Conservation (phyloP, 306 rosid species). For the Cicer judaicum region DNA sequence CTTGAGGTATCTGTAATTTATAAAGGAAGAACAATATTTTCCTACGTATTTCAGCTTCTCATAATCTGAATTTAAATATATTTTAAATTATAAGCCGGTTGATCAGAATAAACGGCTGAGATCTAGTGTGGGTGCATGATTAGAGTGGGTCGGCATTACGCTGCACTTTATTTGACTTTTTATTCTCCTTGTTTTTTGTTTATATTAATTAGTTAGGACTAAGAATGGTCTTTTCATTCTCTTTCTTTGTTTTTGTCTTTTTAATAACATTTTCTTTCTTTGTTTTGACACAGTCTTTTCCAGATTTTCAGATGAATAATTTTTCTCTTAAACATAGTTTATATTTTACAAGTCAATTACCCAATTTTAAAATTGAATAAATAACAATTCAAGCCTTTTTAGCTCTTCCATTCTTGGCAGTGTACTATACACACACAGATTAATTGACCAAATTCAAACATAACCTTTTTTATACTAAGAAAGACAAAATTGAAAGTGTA, state of each 20-base stretch:
- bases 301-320: not conserved
- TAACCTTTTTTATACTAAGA: not conserved
- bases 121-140: not conserved
- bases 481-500: not conserved
- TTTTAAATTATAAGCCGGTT: no score
- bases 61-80: no score
- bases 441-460: slow-evolving; percentile 26
- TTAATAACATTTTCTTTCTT: no score
- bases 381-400: not conserved
- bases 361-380: not conserved
- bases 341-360: slow-evolving; percentile 13
- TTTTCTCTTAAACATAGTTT: not conserved
- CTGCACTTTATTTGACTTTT: slow-evolving; percentile 25
- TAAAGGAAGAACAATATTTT: no score
- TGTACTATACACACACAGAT: not conserved
- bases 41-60: no score
- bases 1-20: no score
- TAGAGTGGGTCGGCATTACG: not conserved
- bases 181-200: not conserved
- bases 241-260: no score
- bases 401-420: not conserved
- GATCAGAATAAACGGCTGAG: no score
- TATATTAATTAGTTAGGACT: not conserved
- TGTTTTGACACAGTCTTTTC: no score
- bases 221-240: not conserved